Evolutionary conservation across 225 moss, liverwort and hornwort genomes (phyloP).

Genomic region (Takakia lepidozioides): DNA sequence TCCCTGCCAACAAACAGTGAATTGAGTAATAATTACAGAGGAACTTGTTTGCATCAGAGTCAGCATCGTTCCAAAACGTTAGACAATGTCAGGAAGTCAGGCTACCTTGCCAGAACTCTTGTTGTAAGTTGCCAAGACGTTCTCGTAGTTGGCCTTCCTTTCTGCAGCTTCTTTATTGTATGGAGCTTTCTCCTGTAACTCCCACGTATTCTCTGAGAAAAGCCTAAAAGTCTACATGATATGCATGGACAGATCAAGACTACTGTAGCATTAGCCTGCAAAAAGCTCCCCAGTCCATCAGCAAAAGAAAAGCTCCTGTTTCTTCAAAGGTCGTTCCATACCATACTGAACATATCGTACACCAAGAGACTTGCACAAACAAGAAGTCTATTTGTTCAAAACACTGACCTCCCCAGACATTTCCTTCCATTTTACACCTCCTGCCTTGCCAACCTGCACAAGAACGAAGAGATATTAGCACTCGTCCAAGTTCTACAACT

Average conservation of each 20-base stretch:
- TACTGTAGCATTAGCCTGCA: too few species aligned
- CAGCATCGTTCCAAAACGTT: not conserved
- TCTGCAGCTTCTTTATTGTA: conserved; percentile 30
- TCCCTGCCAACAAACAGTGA: not conserved
- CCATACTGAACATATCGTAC: too few species aligned
- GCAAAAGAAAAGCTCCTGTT: too few species aligned
- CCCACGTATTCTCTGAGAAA: too few species aligned
- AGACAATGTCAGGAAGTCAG: not conserved
- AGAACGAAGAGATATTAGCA: too few species aligned
- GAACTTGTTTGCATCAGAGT: not conserved
- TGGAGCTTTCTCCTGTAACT: conserved; percentile 33
- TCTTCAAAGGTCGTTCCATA: too few species aligned
- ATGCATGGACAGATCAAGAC: too few species aligned
- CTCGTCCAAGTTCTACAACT: too few species aligned
- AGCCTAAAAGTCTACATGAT: too few species aligned
- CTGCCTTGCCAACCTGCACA: conserved; percentile 52
- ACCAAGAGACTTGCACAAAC: too few species aligned
- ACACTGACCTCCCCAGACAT: conserved; percentile 40
- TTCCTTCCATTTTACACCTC: conserved; percentile 44
- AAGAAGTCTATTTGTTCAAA: too few species aligned
- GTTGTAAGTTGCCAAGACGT: conserved; percentile 32
- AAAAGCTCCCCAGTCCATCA: too few species aligned
- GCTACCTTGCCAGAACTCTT: not conserved
- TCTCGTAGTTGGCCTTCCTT: conserved; percentile 33
- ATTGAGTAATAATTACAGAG: not conserved